These are phyloP conservation scores for Cyphellophora attinorum DNA, from an alignment of 2,329 filamentous ascomycete species.

Conservation along the genomic window DNA sequence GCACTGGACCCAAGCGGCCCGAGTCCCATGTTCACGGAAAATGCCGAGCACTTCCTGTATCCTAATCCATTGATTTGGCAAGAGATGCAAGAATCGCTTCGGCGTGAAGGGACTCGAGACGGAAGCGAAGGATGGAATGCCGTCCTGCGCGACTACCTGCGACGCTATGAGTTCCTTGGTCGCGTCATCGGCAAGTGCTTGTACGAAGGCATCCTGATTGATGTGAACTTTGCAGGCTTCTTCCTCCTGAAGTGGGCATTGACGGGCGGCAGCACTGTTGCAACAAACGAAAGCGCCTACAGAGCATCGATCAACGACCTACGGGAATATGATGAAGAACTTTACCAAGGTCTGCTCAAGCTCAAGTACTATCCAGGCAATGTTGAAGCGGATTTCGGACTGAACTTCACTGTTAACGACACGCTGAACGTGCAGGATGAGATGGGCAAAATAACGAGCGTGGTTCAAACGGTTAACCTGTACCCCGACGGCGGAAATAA, in stretches of 20 bases:
- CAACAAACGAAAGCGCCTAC: slow-evolving; percentile 62
- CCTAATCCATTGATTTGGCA: slow-evolving; percentile 76
- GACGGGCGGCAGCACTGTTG: slow-evolving; percentile 53
- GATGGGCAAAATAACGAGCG: slow-evolving; percentile 32
- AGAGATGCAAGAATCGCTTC: slow-evolving; percentile 51
- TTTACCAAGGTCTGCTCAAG: slow-evolving; percentile 74
- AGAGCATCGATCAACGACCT: slow-evolving; percentile 92
- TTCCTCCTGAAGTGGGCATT: slow-evolving; percentile 94
- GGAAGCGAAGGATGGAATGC: slow-evolving; percentile 48
- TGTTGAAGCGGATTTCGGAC: slow-evolving; percentile 60
- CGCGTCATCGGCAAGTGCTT: slow-evolving; percentile 92
- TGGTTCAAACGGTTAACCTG: slow-evolving; percentile 64
- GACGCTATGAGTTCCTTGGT: slow-evolving; percentile 81
- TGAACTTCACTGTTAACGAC: slow-evolving; percentile 87
- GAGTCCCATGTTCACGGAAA: slow-evolving; percentile 65
- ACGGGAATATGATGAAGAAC: slow-evolving; percentile 76
- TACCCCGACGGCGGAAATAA: slow-evolving; percentile 67
- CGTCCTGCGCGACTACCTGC: slow-evolving; percentile 51
- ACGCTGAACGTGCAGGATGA: slow-evolving; percentile 30
- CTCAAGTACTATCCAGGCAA: slow-evolving; percentile 35
- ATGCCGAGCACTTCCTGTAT: slow-evolving; percentile 76
- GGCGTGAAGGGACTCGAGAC: slow-evolving; percentile 37
- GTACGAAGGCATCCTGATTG: slow-evolving; percentile 91
- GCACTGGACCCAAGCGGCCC: slow-evolving; percentile 57
- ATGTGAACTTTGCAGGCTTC: slow-evolving; percentile 87